Evolutionary conservation across 2,329 filamentous ascomycete genomes (phyloP).

Genomic region (Chaetomiaceae sp.): DNA sequence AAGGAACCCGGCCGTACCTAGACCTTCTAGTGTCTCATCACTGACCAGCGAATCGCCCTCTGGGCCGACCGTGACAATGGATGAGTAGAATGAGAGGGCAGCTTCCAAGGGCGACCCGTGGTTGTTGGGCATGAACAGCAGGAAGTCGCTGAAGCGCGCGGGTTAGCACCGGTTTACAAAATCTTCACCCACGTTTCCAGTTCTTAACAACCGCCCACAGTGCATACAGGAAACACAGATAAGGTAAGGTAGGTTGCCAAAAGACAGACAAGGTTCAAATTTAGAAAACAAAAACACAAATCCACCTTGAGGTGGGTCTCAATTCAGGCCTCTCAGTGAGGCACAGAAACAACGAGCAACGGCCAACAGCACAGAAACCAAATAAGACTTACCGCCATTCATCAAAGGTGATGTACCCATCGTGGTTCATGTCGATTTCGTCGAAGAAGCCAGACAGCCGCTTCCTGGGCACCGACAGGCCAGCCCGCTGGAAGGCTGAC

Average conservation of each 20-base stretch:
- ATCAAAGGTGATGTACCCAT: conserved; percentile 83
- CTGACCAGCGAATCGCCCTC: conserved; percentile 92
- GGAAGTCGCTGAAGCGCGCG: conserved; percentile 66
- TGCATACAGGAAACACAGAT: neutral
- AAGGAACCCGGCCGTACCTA: conserved; percentile 82
- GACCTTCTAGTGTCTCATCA: conserved; percentile 84
- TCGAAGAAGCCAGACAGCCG: conserved; percentile 82
- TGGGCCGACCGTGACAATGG: conserved; percentile 80
- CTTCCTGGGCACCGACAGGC: conserved; percentile 70
- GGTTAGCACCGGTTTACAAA: conserved; percentile 8
- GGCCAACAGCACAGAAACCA: conserved; percentile 17
- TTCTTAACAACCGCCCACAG: neutral
- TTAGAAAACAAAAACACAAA: conserved; percentile 6
- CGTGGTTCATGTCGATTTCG: conserved; percentile 83
- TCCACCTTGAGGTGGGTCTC: conserved; percentile 11
- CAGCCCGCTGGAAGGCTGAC: conserved; percentile 70
- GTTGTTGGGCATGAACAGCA: conserved; percentile 76
- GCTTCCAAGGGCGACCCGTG: conserved; percentile 68
- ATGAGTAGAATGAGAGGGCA: conserved; percentile 86
- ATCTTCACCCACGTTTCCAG: neutral
- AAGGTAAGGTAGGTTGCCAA: neutral
- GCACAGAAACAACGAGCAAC: conserved; percentile 3
- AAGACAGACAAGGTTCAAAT: neutral
- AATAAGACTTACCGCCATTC: conserved; percentile 81
- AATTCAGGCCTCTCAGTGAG: neutral